Evolutionary conservation across 2,329 filamentous ascomycete genomes (phyloP).

Genomic region (Elsinoe arachidis): DNA sequence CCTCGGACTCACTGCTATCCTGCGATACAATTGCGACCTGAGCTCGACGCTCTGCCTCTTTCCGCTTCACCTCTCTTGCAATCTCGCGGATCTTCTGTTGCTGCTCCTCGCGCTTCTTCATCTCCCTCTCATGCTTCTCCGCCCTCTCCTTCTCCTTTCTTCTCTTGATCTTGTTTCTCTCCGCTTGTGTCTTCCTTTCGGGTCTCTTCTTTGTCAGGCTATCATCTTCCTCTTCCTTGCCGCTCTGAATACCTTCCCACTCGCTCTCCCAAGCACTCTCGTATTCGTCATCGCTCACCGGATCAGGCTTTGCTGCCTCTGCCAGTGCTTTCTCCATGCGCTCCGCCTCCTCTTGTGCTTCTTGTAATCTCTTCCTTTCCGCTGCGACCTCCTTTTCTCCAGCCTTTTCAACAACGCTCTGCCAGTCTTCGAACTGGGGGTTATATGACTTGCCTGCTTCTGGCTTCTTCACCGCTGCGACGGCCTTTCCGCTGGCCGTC

Average conservation of each 20-base stretch:
- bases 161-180: slow-evolving; percentile 80
- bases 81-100: slow-evolving; percentile 63
- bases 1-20: slow-evolving; percentile 26
- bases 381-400: slow-evolving; percentile 70
- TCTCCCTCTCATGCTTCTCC: slow-evolving; percentile 64
- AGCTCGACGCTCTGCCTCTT: slow-evolving; percentile 33
- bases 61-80: slow-evolving; percentile 52
- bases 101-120: slow-evolving; percentile 66
- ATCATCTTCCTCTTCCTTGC: slow-evolving; percentile 46
- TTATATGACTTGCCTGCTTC: slow-evolving; percentile 87
- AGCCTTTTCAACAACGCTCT: slow-evolving; percentile 63
- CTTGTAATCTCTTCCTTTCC: slow-evolving; percentile 64
- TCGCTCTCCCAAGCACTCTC: slow-evolving; percentile 93
- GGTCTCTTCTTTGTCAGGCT: slow-evolving; percentile 64
- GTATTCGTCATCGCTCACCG: slow-evolving; percentile 65
- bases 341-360: slow-evolving; percentile 57
- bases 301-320: slow-evolving; percentile 65
- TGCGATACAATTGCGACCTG: slow-evolving; percentile 18
- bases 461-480: slow-evolving; percentile 72
- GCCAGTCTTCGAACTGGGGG: slow-evolving; percentile 78
- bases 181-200: slow-evolving; percentile 73
- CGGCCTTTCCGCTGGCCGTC: slow-evolving; percentile 67
- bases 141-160: slow-evolving; percentile 78
- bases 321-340: slow-evolving; percentile 62
- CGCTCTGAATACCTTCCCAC: slow-evolving; percentile 48